Conservation (phyloP, 495 filamentous ascomycete species). For the Physcia stellaris region DNA sequence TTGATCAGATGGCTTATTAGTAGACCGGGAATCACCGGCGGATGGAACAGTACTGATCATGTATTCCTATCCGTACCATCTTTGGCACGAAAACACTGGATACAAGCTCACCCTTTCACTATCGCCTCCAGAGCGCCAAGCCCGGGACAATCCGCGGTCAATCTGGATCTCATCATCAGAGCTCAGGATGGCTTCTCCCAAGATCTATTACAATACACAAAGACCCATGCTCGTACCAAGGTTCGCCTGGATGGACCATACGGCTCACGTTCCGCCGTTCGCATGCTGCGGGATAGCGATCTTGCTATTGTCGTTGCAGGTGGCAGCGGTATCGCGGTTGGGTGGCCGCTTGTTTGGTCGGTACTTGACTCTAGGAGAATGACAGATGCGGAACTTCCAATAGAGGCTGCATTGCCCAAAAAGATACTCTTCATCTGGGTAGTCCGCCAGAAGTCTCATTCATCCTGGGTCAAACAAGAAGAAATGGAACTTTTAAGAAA, state of each 20-base stretch:
- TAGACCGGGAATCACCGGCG: constrained; percentile 25
- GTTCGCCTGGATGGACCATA: constrained; percentile 44
- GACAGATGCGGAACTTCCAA: constrained; percentile 3
- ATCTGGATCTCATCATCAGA: constrained; percentile 39
- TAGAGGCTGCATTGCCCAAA: constrained; percentile 1
- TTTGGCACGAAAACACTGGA: constrained; percentile 27
- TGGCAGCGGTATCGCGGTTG: constrained; percentile 48
- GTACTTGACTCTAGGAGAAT: constrained; percentile 4
- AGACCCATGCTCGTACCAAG: constrained; percentile 19
- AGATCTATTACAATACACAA: constrained; percentile 36
- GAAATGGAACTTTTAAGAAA: constrained; percentile 29
- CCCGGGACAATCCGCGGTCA: constrained; percentile 18
- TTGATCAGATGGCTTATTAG: background rate
- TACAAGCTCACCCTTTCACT: constrained; percentile 48
- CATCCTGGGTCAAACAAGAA: constrained; percentile 34
- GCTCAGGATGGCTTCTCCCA: constrained; percentile 44
- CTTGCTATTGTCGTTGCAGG: constrained; percentile 42
- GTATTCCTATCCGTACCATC: constrained; percentile 42
- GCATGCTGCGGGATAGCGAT: constrained; percentile 26
- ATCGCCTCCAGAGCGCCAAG: constrained; percentile 37
- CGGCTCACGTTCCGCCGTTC: constrained; percentile 33
- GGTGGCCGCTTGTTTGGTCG: constrained; percentile 34
- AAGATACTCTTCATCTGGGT: constrained; percentile 45
- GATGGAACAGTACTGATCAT: constrained; percentile 45
- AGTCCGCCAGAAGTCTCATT: constrained; percentile 33